A percentile compares a stretch with the other conserved stretches of the same genome.
Conservation (phyloP, 2,329 filamentous ascomycete genomes). For the Pseudogymnoascus sp. region DNA sequence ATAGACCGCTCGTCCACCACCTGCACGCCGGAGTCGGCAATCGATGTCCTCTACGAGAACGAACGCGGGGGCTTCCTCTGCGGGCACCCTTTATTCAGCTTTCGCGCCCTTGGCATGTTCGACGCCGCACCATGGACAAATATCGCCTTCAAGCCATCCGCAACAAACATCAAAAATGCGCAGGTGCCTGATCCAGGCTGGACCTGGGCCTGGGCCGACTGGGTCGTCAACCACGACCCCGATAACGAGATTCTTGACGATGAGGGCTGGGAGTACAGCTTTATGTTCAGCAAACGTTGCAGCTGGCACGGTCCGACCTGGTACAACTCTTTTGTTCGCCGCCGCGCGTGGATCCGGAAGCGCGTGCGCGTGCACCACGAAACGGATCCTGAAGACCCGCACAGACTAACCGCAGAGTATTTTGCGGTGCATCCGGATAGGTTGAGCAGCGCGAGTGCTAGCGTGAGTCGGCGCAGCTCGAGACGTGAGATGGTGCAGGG, state of each 20-base stretch:
- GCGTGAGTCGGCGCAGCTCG: neutral
- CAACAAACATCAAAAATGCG: constrained; percentile 68
- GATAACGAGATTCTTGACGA: constrained; percentile 61
- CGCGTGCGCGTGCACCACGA: constrained; percentile 51
- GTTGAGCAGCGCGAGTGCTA: constrained; percentile 29
- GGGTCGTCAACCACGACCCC: constrained; percentile 56
- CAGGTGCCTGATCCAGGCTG: constrained; percentile 92
- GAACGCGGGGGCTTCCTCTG: constrained; percentile 86
- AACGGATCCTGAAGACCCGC: constrained; percentile 36
- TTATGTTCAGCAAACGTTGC: constrained; percentile 66
- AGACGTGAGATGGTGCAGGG: constrained; percentile 28
- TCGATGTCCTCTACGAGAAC: constrained; percentile 93
- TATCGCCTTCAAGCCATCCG: constrained; percentile 47
- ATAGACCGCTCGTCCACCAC: constrained; percentile 18
- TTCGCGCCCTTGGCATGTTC: constrained; percentile 72
- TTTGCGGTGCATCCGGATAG: constrained; percentile 62
- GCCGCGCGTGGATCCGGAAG: constrained; percentile 79
- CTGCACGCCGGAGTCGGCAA: constrained; percentile 39
- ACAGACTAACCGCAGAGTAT: constrained; percentile 67
- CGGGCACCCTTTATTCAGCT: constrained; percentile 82
- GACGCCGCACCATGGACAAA: constrained; percentile 88
- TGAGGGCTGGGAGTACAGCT: constrained; percentile 93
- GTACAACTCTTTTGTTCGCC: constrained; percentile 91
- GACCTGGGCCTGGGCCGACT: constrained; percentile 73
- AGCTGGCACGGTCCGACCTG: constrained; percentile 86